Evolutionary conservation across 768 basidiomycete species (phyloP).

Genomic region (Lepiota brunneoincarnata): DNA sequence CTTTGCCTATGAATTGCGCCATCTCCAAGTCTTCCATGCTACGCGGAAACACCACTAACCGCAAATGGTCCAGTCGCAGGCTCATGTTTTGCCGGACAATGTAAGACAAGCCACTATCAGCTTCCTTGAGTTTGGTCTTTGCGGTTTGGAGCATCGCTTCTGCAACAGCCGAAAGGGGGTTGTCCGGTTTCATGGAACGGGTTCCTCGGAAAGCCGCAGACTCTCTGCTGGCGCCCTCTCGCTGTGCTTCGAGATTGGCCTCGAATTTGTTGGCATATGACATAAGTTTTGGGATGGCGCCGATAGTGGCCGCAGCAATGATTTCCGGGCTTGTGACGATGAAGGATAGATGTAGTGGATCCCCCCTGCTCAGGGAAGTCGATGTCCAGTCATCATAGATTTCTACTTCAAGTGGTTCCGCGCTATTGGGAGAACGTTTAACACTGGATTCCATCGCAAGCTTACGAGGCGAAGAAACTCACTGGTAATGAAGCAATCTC

Average conservation of each 20-base stretch:
- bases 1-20: slow-evolving; percentile 68
- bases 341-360: slow-evolving; percentile 69
- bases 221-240: slow-evolving; percentile 74
- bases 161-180: slow-evolving; percentile 82
- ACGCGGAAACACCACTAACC: slow-evolving; percentile 74
- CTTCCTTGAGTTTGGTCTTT: slow-evolving; percentile 66
- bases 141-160: slow-evolving; percentile 80
- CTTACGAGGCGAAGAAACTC: slow-evolving; percentile 20
- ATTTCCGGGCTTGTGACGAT: slow-evolving; percentile 70
- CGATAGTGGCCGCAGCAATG: slow-evolving; percentile 63
- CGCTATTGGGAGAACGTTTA: slow-evolving; percentile 39
- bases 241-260: slow-evolving; percentile 68
- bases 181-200: slow-evolving; percentile 70
- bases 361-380: slow-evolving; percentile 36
- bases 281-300: slow-evolving; percentile 75
- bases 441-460: background rate
- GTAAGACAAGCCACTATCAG: slow-evolving; percentile 56
- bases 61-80: slow-evolving; percentile 61
- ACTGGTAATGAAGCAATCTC: slow-evolving; percentile 75
- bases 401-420: slow-evolving; percentile 73
- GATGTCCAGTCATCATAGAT: slow-evolving; percentile 83
- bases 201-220: slow-evolving; percentile 76
- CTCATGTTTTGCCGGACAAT: slow-evolving; percentile 73
- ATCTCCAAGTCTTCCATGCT: slow-evolving; percentile 77
- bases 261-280: slow-evolving; percentile 74